A percentile compares a stretch with the other conserved stretches of the same genome.
Evolutionary conservation across 441 rosid species (phyloP).

Genomic region (Syzygium malaccense): DNA sequence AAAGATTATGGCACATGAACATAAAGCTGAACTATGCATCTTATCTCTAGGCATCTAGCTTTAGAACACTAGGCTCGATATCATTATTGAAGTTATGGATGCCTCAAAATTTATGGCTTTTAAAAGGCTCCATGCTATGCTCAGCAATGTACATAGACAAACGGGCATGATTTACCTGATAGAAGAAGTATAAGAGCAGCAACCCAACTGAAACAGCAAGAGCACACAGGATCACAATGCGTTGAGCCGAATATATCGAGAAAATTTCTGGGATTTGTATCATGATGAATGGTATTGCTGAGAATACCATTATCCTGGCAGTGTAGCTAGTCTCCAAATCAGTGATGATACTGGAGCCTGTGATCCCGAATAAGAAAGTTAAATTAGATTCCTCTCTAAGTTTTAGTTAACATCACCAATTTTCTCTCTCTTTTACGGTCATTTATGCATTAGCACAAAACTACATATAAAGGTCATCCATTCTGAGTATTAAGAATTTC

Average conservation of each 20-base stretch:
- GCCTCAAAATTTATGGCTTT: not conserved
- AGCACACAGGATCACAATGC: not conserved
- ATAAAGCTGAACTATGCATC: not conserved
- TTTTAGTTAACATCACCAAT: not conserved
- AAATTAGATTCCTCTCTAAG: not conserved
- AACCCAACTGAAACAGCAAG: slow-evolving; percentile 1
- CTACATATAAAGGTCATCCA: not conserved
- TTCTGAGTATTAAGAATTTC: not conserved
- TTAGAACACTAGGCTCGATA: not conserved
- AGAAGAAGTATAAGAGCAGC: slow-evolving; percentile 11
- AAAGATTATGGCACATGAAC: not conserved
- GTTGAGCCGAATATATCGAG: not conserved
- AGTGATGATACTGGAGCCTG: slow-evolving; percentile 16
- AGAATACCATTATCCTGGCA: slow-evolving; percentile 17
- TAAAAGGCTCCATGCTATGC: not conserved
- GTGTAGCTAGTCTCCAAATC: slow-evolving; percentile 22
- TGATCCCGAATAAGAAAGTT: not conserved
- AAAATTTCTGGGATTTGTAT: slow-evolving; percentile 8
- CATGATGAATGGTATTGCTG: slow-evolving; percentile 13
- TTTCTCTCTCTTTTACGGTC: not conserved
- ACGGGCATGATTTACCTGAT: slow-evolving; percentile 7
- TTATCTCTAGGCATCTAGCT: not conserved
- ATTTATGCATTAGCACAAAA: not conserved
- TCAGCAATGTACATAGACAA: not conserved
- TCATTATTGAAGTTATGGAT: not conserved